phyloP scores from a whole-genome alignment of 2,329 filamentous ascomycete species.

The Fusarium guadeloupense region DNA sequence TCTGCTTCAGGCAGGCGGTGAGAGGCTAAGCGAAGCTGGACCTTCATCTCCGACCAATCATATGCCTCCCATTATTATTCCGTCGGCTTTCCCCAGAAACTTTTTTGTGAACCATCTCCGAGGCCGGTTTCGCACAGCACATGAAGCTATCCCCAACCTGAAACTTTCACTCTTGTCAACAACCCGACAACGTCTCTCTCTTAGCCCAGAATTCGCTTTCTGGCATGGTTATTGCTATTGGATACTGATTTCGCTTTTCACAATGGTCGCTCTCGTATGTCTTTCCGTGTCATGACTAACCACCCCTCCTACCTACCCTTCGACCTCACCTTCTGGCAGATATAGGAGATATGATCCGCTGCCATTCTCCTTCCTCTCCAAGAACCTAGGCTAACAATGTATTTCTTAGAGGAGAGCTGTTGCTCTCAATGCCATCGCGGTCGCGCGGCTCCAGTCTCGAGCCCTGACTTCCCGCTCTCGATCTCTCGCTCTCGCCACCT shows the following conservation, averaged over 20 bases:
- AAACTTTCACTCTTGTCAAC: slow-evolving; percentile 6
- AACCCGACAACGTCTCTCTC: background rate
- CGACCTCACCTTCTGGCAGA: too few species aligned
- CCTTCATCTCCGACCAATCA: slow-evolving; percentile 19
- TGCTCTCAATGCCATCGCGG: slow-evolving; percentile 20
- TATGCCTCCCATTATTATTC: slow-evolving; percentile 3
- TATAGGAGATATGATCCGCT: background rate
- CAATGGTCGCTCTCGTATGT: slow-evolving; percentile 27
- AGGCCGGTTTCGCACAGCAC: slow-evolving; percentile 20
- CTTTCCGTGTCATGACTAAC: background rate
- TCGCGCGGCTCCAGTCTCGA: slow-evolving; percentile 10
- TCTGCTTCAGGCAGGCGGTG: slow-evolving; percentile 24
- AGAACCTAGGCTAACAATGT: background rate
- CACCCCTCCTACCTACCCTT: background rate
- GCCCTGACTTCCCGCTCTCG: slow-evolving; percentile 14
- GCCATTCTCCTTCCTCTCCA: background rate
- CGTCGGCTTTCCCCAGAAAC: slow-evolving; percentile 13
- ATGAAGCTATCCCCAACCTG: slow-evolving; percentile 29
- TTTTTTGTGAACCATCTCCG: slow-evolving; percentile 30
- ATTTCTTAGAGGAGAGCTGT: slow-evolving; percentile 26
- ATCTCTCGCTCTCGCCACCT: slow-evolving; percentile 17
- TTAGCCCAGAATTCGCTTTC: background rate
- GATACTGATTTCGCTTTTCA: background rate
- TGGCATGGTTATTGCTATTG: background rate
- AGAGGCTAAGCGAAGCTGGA: slow-evolving; percentile 3